These are phyloP conservation scores for Lineolata rhizophorae DNA, from an alignment of 495 filamentous ascomycete genomes.

Conservation along the genomic window DNA sequence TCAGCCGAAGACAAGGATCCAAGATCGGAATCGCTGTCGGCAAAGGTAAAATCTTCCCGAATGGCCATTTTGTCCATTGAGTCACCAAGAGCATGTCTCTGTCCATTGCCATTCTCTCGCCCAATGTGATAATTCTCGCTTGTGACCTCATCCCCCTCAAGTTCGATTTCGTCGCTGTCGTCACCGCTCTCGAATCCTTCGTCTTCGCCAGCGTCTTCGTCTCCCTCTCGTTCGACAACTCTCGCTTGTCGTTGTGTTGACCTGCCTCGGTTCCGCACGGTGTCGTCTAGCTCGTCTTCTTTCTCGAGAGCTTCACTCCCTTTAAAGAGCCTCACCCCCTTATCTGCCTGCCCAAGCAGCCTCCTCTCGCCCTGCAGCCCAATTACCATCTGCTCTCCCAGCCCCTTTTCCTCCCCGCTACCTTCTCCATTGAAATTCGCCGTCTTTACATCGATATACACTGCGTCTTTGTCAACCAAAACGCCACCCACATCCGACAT, in stretches of 20 bases:
- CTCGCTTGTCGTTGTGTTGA: constrained; percentile 46
- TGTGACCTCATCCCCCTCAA: constrained; percentile 26
- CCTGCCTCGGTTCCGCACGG: too few relatives aligned
- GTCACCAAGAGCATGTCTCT: too few relatives aligned
- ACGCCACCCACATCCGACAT: constrained; percentile 96
- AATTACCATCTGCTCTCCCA: constrained; percentile 85
- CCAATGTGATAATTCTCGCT: too few relatives aligned
- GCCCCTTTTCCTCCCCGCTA: constrained; percentile 45
- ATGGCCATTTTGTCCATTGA: too few relatives aligned
- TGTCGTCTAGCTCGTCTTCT: constrained; percentile 24
- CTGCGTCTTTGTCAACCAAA: constrained; percentile 57
- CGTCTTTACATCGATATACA: constrained; percentile 57
- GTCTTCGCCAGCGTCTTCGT: constrained; percentile 22
- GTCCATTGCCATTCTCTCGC: too few relatives aligned
- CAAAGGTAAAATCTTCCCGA: constrained; percentile 74
- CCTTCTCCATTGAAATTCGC: constrained; percentile 53
- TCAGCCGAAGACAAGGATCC: constrained; percentile 65
- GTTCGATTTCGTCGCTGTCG: constrained; percentile 18
- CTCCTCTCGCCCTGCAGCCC: constrained; percentile 64
- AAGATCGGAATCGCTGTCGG: constrained; percentile 87
- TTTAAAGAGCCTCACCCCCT: constrained; percentile 64
- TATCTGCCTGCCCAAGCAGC: constrained; percentile 59
- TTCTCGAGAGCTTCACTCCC: constrained; percentile 50
- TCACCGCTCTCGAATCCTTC: constrained; percentile 17
- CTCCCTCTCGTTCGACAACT: constrained; percentile 33